Evolutionary conservation across 306 rosid species (phyloP), one percentile per base, ranked within the genome.

Genomic region (Quercus suber): DNA sequence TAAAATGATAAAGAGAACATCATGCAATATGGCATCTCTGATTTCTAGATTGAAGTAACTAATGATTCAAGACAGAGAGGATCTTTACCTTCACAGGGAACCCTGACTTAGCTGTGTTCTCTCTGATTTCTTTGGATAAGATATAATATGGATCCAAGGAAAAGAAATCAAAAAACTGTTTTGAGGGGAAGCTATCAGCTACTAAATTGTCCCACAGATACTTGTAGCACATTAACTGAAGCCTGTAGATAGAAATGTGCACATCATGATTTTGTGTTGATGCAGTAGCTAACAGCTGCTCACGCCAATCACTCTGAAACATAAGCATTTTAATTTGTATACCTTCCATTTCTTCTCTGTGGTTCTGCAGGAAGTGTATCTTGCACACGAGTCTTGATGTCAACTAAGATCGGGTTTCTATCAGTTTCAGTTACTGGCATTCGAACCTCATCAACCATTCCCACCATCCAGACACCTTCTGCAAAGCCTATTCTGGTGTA

Each of bases 171-270:
- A 74, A 91, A 73, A 94, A 89, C 3, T 57, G 65, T 14, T n/a
- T 23, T 11, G 85, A 81, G 45, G 97, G 91, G 78, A 91, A 90
- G 68, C 87, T 76, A 63, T 65, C 79, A 64, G 86, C 71, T 55
- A 86, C 89, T 79, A 88, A 77, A 73, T 55, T 84, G 87, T 94
- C 97, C 97, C 92, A 92, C 84, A 94, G 52, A 72, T 84, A 81
- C 87, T 94, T 92, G 87, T 94, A 92, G 82, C 88, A 88, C 97
- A 94, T 92, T 68, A 92, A 64, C 75, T 94, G 97, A 86, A 92
- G 88, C 94, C 99, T 92, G 94, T 84, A 69, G 84, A 83, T 27
- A 57, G 14, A 51, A 4, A 70, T 61, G 51, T 21, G 43, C 67
- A 52, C 23, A 3, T 57, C 71, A 77, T 65, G 75, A 74, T 9